phyloP scores from a whole-genome alignment of 1,284 basidiomycete species.

The Cerioporus squamosus region DNA sequence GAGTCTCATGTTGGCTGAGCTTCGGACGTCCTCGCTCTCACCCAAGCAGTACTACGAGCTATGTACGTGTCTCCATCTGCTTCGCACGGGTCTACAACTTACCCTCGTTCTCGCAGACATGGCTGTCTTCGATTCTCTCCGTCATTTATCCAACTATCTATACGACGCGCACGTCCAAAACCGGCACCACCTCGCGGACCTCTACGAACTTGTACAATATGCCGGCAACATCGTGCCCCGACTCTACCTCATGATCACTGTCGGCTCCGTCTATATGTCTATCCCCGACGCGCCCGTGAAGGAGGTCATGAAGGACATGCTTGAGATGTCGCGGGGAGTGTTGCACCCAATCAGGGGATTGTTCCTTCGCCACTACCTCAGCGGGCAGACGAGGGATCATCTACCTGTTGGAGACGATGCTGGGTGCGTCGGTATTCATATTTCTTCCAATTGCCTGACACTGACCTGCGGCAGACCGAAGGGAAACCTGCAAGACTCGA shows the following conservation, averaged over 20 bases:
- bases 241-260: constrained; percentile 97
- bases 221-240: constrained; percentile 94
- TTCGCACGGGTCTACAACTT: not conserved
- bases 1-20: constrained; percentile 93
- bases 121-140: constrained; percentile 93
- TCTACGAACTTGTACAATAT: constrained; percentile 97
- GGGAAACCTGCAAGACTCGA: constrained; percentile 92
- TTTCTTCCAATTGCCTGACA: not conserved
- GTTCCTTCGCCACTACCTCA: constrained; percentile 93
- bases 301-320: constrained; percentile 99
- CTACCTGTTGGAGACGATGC: constrained; percentile 84
- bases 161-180: constrained; percentile 91
- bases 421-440: constrained; percentile 63
- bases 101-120: constrained; percentile 70
- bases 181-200: constrained; percentile 92
- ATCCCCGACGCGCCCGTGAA: constrained; percentile 93
- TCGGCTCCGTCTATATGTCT: constrained; percentile 97
- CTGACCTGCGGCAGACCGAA: constrained; percentile 56
- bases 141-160: constrained; percentile 92
- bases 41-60: constrained; percentile 98
- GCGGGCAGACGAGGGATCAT: constrained; percentile 92
- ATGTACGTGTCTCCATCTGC: constrained; percentile 55
- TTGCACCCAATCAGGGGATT: constrained; percentile 92
- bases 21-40: constrained; percentile 88
- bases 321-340: constrained; percentile 97